Evolutionary conservation across 306 rosid species (phyloP).

Genomic region (Trichosanthes truncata): DNA sequence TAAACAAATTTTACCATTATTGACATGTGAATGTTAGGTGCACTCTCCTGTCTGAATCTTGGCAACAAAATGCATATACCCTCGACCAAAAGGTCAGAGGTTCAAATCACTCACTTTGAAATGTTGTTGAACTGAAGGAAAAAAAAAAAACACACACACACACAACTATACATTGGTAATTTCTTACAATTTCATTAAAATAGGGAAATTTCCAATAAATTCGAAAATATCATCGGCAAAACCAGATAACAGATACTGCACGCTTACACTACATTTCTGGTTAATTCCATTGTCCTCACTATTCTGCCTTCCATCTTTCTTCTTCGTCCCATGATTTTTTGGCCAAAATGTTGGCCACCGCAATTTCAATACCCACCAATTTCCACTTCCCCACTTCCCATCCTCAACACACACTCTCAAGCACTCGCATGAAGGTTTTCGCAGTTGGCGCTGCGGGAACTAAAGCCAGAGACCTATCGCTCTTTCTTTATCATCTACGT

Average conservation of each 20-base stretch:
- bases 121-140: too few relatives aligned
- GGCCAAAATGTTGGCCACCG: constrained; percentile 38
- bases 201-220: not conserved
- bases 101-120: too few relatives aligned
- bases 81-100: too few relatives aligned
- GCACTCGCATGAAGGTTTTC: constrained; percentile 8
- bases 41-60: too few relatives aligned
- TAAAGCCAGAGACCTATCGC: constrained; percentile 12
- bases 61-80: too few relatives aligned
- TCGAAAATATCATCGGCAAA: not conserved
- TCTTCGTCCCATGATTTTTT: not conserved
- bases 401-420: not conserved
- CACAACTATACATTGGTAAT: too few relatives aligned
- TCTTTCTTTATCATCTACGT: constrained; percentile 3
- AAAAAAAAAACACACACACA: too few relatives aligned
- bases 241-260: not conserved
- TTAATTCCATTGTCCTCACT: not conserved
- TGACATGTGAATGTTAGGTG: too few relatives aligned
- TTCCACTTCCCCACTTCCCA: constrained; percentile 29
- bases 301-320: not conserved
- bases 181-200: too few relatives aligned
- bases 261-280: not conserved
- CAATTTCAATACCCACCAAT: constrained; percentile 28
- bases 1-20: too few relatives aligned
- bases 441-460: constrained; percentile 15